Conservation (phyloP, 805 yeast genomes). For the Sugiyamaella floridensis region DNA sequence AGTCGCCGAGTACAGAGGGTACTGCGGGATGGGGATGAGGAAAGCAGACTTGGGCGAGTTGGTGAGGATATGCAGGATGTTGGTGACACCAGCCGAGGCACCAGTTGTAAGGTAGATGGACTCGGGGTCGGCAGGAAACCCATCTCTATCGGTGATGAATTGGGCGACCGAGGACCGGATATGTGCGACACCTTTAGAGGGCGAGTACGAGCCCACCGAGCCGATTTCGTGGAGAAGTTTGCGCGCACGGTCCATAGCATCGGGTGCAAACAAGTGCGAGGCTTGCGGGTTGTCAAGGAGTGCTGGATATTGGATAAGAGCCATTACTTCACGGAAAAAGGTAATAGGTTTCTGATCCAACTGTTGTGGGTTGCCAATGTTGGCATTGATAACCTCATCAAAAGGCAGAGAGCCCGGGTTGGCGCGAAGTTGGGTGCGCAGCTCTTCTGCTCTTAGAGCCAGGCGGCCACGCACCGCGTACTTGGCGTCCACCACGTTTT, state of each 20-base stretch:
- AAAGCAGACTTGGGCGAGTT: slow-evolving; percentile 55
- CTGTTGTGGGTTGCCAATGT: slow-evolving; percentile 98
- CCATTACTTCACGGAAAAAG: slow-evolving; percentile 87
- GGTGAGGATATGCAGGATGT: slow-evolving; percentile 64
- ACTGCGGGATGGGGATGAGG: slow-evolving; percentile 95
- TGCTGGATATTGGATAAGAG: slow-evolving; percentile 79
- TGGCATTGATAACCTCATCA: slow-evolving; percentile 71
- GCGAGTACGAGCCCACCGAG: slow-evolving; percentile 92
- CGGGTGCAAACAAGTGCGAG: slow-evolving; percentile 43
- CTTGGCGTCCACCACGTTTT: slow-evolving; percentile 71
- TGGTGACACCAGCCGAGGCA: slow-evolving; percentile 89
- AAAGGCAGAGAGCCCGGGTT: slow-evolving; percentile 68
- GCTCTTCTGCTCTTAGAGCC: slow-evolving; percentile 88
- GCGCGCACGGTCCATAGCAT: slow-evolving; percentile 68
- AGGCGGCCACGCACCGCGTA: slow-evolving; percentile 95
- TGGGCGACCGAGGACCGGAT: slow-evolving; percentile 74
- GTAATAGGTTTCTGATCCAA: slow-evolving; percentile 89
- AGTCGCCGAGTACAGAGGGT: slow-evolving; percentile 95
- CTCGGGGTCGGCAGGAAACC: slow-evolving; percentile 56
- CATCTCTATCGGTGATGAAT: slow-evolving; percentile 76
- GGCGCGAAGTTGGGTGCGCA: slow-evolving; percentile 48
- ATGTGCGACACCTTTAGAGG: slow-evolving; percentile 76
- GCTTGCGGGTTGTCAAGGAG: slow-evolving; percentile 38
- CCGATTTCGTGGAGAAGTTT: slow-evolving; percentile 55
- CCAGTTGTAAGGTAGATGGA: slow-evolving; percentile 85